Base-by-base conservation (phyloP, 164 flowering plant species). In the Dillenia suffruticosa region DNA sequence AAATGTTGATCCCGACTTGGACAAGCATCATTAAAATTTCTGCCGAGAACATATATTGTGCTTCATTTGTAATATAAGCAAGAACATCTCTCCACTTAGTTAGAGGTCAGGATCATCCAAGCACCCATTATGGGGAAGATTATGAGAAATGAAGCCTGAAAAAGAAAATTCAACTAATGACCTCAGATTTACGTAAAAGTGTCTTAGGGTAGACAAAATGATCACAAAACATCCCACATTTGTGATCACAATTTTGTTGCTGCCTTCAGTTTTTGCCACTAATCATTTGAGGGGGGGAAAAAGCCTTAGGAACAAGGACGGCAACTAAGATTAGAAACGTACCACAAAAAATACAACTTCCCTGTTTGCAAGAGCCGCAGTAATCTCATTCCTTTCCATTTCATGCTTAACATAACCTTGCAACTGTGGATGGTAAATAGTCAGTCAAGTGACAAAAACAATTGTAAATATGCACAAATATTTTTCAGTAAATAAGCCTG, bases 311-410 rank as follows among this genome's bases (percentile, higher is more conserved):
- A 19, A 56, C 16, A 40, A 43, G 48, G 22, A 8, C n/a, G 53
- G 32, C 59, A 70, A 51, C 14, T 44, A 50, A 51, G 16, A 24
- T 22, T 50, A 17, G 17, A 58, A 54, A 54, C 68, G 9, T 79
- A 90, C 97, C 92, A 84, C 49, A 59, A 86, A 76, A 58, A 88
- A 90, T 26, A 90, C 82, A 40, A 88, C 59, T 70, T 90, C 97
- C 40, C 71, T 62, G 66, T 85, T 79, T 49, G 82, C 88, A 58
- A 88, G 71, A 56, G 76, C 60, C 14, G 91, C 82, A 16, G 91
- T 79, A 44, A 79, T 57, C 57, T 82, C 82, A 65, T 76, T 72
- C 66, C 63, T 74, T 56, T 73, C 74, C 90, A 90, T 81, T 61
- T 76, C 74, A 52, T 66, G 72, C 66, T 72, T 86, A 52, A 88